Conservation (phyloP, 495 filamentous ascomycete genomes). For the Tuber microsphaerosporum region DNA sequence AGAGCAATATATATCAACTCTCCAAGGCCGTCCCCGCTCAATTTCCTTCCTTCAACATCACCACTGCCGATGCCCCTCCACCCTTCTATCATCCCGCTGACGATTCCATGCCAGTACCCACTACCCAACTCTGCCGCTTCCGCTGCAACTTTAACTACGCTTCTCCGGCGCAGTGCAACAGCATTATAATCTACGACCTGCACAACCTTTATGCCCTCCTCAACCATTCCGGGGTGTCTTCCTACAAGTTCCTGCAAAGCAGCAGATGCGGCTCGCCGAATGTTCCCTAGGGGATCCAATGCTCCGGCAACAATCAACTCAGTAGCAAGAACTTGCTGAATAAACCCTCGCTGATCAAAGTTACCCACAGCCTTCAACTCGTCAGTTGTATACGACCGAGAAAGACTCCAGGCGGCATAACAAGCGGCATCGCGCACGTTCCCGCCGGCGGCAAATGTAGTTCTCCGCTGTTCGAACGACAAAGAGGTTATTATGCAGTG, state of each 20-base stretch:
- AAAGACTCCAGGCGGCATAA: conserved; percentile 90
- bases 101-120: conserved; percentile 63
- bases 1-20: conserved; percentile 45
- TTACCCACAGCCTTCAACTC: conserved; percentile 66
- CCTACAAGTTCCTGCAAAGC: conserved; percentile 92
- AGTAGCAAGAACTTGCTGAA: conserved; percentile 68
- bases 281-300: conserved; percentile 85
- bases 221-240: conserved; percentile 75
- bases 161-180: conserved; percentile 75
- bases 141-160: conserved; percentile 66
- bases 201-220: conserved; percentile 72
- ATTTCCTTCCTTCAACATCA: conserved; percentile 63
- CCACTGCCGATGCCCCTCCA: conserved; percentile 81
- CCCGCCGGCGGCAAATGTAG: conserved; percentile 75
- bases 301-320: conserved; percentile 75
- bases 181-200: conserved; percentile 89
- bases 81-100: conserved; percentile 59
- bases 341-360: conserved; percentile 51
- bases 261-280: conserved; percentile 82
- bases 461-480: conserved; percentile 74
- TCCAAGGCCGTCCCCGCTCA: conserved; percentile 64
- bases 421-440: conserved; percentile 96
- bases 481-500: conserved; percentile 44
- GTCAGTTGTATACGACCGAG: conserved; percentile 72
- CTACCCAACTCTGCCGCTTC: conserved; percentile 56